Evolutionary conservation across 768 basidiomycete species (phyloP), one percentile per base, ranked within the genome.

Genomic region (Mycena vulgaris): DNA sequence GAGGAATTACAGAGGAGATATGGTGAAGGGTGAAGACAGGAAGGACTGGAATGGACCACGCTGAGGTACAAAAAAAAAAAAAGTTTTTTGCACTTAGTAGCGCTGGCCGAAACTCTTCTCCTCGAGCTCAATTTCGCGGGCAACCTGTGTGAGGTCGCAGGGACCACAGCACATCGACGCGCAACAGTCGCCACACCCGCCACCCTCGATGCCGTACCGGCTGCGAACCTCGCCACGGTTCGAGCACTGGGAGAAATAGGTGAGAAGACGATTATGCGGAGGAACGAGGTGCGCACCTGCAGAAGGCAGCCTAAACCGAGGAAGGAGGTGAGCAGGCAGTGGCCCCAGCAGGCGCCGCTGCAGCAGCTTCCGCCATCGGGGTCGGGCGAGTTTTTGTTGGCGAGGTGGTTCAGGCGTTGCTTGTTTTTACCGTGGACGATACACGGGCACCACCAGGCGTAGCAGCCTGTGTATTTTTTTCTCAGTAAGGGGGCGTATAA

Each of bases 61-160:
- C 3, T 13, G 31, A 21, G 19, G 58, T 33, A 27, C 11, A 51
- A 42, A 19, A 28, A 25, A 52, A 30, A 2, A 30, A 14, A 53
- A 40, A 30, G 37, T 5, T 37, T 37, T 45, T 11, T 9, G 42
- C 63, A 33, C 55, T 69, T 27, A 73, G 56, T 73, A 73, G 39
- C 65, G 68, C 37, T 66, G 58, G 10, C 72, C 68, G 59, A 66
- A 73, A 64, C 81, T 84, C 67, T 78, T 76, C 76, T 88, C 87
- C 73, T 88, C 87, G 62, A 85, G 75, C 74, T 83, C 82, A 14
- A 89, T 69, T 69, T 89, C 87, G 33, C 82, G 80, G 33, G 78
- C 78, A 68, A 86, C 87, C 74, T 89, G 88, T 0, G 81, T 80
- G 51, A 89, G 83, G 14, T 81, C 81, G 74, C 89, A 90, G 21